Conservation (phyloP, 257 asterid species). For the Solanum appendiculatum region DNA sequence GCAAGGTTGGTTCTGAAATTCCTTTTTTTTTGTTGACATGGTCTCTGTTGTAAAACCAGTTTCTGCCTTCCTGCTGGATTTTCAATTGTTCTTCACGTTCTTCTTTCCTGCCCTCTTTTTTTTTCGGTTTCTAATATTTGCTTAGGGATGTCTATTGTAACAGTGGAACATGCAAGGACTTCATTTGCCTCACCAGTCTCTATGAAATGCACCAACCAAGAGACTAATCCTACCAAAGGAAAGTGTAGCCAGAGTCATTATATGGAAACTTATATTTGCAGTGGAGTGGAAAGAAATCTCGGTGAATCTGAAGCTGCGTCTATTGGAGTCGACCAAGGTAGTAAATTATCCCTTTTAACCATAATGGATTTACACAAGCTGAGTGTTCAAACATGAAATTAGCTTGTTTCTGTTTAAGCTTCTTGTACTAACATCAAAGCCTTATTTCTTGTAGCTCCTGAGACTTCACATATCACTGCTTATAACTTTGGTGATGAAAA, state of each 20-base stretch:
- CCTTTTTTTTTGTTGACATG: background rate
- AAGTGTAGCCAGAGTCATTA: background rate
- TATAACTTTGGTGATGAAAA: background rate
- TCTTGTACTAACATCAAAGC: background rate
- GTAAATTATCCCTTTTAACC: background rate
- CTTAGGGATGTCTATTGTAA: background rate
- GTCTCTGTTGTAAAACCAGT: background rate
- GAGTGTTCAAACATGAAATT: background rate
- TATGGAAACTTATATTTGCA: background rate
- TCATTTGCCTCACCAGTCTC: background rate
- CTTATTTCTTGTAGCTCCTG: background rate
- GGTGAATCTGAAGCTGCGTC: background rate
- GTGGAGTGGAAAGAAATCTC: background rate
- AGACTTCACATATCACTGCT: background rate
- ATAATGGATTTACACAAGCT: background rate
- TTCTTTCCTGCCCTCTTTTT: background rate
- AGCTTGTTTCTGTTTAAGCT: background rate
- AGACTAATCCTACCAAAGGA: background rate
- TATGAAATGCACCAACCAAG: background rate
- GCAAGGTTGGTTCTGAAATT: background rate
- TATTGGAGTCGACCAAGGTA: background rate
- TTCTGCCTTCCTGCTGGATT: background rate
- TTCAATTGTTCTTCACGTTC: background rate
- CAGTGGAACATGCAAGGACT: background rate
- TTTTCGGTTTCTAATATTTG: background rate